These are phyloP conservation scores for Nannochloropsis granulata DNA, from an alignment of 108 stramenopile genomes.

Conservation along the genomic window DNA sequence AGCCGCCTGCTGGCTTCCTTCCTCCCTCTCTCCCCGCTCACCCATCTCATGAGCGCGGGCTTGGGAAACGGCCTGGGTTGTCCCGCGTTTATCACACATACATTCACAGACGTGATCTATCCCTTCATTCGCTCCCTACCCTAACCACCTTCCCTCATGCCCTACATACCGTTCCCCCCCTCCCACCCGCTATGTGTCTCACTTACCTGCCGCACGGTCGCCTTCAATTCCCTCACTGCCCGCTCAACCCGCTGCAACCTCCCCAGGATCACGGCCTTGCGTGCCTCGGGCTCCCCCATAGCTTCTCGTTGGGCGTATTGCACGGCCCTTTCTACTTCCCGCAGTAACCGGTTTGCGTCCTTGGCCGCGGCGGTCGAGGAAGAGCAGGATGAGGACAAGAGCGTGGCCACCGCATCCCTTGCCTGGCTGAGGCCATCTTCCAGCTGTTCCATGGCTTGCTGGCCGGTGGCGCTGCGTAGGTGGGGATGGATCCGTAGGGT, in stretches of 20 bases:
- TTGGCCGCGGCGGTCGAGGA: not conserved
- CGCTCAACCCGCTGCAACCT: not conserved
- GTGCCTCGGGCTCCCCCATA: not conserved
- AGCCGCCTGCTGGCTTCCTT: too few species aligned
- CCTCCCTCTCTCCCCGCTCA: too few species aligned
- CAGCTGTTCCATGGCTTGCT: not conserved
- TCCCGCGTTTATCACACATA: too few species aligned
- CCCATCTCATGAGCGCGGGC: too few species aligned
- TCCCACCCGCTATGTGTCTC: too few species aligned
- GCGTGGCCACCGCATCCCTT: not conserved
- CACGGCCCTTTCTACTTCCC: not conserved
- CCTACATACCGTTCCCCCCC: not conserved
- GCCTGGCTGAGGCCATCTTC: not conserved
- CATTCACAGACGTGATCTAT: too few species aligned
- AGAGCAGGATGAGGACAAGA: not conserved
- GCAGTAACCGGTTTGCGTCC: not conserved
- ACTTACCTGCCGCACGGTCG: too few species aligned
- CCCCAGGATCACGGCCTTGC: not conserved
- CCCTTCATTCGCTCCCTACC: too few species aligned
- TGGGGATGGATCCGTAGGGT: too few species aligned
- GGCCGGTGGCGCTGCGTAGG: too few species aligned
- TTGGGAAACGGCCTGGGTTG: too few species aligned
- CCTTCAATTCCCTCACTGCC: not conserved
- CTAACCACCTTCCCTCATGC: too few species aligned
- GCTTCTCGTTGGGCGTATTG: not conserved